These are phyloP conservation scores for Cladosporium oxysporum DNA, from an alignment of 2,329 filamentous ascomycete species.

Conservation along the genomic window DNA sequence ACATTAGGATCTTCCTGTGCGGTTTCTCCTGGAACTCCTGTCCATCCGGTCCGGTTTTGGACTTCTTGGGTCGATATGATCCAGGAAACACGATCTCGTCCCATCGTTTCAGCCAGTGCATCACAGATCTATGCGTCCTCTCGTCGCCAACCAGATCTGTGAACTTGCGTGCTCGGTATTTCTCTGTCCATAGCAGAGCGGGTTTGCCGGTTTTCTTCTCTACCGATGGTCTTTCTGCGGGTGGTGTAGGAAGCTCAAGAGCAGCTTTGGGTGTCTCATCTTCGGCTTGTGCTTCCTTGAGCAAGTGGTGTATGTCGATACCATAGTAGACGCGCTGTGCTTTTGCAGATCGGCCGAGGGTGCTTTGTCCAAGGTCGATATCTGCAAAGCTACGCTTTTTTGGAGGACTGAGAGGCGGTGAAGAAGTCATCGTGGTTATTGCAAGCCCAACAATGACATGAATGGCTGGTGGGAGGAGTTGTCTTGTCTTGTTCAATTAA, in stretches of 20 bases:
- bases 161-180: slow-evolving; percentile 90
- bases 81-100: slow-evolving; percentile 89
- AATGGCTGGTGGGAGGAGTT: background rate
- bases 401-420: slow-evolving; percentile 52
- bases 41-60: slow-evolving; percentile 49
- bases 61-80: slow-evolving; percentile 60
- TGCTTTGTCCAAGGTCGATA: slow-evolving; percentile 33
- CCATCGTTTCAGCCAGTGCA: slow-evolving; percentile 94
- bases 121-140: slow-evolving; percentile 82
- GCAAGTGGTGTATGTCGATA: slow-evolving; percentile 81
- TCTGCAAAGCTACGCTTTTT: slow-evolving; percentile 36
- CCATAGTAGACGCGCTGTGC: slow-evolving; percentile 83
- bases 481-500: background rate
- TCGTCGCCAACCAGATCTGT: slow-evolving; percentile 94
- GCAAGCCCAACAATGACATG: slow-evolving; percentile 36
- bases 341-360: slow-evolving; percentile 52
- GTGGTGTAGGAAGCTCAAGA: slow-evolving; percentile 35
- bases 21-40: slow-evolving; percentile 65
- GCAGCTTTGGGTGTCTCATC: slow-evolving; percentile 42
- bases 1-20: slow-evolving; percentile 83
- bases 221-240: slow-evolving; percentile 40
- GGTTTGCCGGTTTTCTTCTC: slow-evolving; percentile 32
- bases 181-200: slow-evolving; percentile 87
- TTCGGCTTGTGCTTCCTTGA: slow-evolving; percentile 70
- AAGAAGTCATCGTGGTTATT: slow-evolving; percentile 63